Evolutionary conservation across 495 filamentous ascomycete species (phyloP), one percentile per base, ranked within the genome.

Genomic region (Xylaria sp.): DNA sequence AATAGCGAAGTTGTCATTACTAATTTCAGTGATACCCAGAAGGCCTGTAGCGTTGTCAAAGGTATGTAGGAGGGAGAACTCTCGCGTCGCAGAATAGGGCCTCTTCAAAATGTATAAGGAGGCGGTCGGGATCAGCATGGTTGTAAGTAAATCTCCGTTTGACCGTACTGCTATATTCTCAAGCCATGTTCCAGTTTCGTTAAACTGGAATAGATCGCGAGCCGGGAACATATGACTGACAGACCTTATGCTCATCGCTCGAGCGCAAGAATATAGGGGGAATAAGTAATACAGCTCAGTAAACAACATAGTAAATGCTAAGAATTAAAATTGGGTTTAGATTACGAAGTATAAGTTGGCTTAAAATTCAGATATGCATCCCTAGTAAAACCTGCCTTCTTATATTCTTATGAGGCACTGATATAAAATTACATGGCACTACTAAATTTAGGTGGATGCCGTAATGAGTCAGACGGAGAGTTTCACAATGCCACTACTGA

Each of bases 141-240:
- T 86, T 37, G 84, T 64, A 33, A 87, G 78, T 1, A 87, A 74
- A 29, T 83, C 69, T 62, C 84, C 82, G 72, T 87, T 85, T 3
- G 82, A 73, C 15, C 83, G 83, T 52, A 85, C 77, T 44, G 78
- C 80, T 53, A 85, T 77, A 75, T 85, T 85, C 53, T 86, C 84
- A 68, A 85, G 71, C 74, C 76, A 80, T 2, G 75, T 76, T 29
- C 71, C 69, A 14, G 68, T 61, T 62, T 71, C 57, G 31, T 62
- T 68, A 37, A 75, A 72, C 40, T 77, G 75, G 50, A 77, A 75
- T 37, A 73, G 53, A 19, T 57, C 72, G 19, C 63, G 64, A 0
- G 69, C 52, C 5, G 70, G 72, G 37, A 76, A 68, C 11, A 44
- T n/a, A 33, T 48, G 61, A 14, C 24, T 29, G 12, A 14, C 4